Evolutionary conservation across 1,284 basidiomycete species (phyloP).

Genomic region (Puccinia novopanici): DNA sequence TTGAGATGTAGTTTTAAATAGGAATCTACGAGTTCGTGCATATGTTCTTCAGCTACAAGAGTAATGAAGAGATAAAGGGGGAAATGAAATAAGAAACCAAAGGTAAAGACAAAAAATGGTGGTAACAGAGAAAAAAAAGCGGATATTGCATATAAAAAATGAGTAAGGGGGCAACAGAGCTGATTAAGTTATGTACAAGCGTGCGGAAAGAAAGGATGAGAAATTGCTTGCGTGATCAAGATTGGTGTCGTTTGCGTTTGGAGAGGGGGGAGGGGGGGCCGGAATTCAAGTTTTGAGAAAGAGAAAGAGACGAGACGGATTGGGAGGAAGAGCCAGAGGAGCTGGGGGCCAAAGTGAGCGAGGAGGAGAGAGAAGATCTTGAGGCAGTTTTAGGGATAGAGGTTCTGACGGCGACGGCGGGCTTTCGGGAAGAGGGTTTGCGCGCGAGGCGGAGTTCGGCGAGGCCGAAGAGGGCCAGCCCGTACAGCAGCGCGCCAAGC

Average conservation of each 20-base stretch:
- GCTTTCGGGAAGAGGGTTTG: too few species aligned
- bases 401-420: background rate
- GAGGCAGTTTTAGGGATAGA: background rate
- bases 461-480: conserved; percentile 10
- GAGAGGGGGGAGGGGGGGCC: background rate
- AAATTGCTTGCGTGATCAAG: background rate
- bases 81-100: too few species aligned
- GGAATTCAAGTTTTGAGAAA: background rate
- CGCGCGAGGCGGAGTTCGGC: conserved; percentile 5
- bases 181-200: background rate
- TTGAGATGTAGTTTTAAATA: too few species aligned
- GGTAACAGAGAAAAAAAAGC: background rate
- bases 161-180: background rate
- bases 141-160: background rate
- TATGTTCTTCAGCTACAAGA: too few species aligned
- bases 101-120: background rate
- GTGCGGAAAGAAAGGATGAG: background rate
- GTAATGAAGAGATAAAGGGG: too few species aligned
- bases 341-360: background rate
- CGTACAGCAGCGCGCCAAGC: background rate
- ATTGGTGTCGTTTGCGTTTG: conserved; percentile 22
- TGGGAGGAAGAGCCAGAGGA: too few species aligned
- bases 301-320: too few species aligned
- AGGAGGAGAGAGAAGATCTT: background rate
- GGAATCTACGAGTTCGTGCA: too few species aligned